These are phyloP conservation scores for Kodamaea nitidulidarum DNA, from an alignment of 805 yeast species.

Conservation along the genomic window DNA sequence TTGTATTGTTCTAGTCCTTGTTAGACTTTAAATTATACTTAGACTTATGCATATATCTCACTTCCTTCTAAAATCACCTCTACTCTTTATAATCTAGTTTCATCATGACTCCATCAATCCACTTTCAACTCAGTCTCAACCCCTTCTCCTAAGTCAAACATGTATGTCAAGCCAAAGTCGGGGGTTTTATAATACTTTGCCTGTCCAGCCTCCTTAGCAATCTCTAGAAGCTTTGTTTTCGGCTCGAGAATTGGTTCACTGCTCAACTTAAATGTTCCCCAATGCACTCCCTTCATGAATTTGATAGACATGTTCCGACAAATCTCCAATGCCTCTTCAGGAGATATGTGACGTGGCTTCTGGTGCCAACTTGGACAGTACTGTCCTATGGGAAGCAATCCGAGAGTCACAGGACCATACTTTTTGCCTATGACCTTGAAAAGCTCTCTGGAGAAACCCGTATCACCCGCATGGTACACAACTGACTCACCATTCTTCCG, in stretches of 20 bases:
- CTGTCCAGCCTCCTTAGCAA: slow-evolving; percentile 42
- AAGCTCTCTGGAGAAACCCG: slow-evolving; percentile 78
- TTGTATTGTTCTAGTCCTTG: too few species aligned
- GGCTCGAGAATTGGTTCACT: slow-evolving; percentile 89
- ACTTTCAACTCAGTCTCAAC: slow-evolving; percentile 5
- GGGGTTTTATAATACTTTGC: slow-evolving; percentile 54
- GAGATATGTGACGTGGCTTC: slow-evolving; percentile 81
- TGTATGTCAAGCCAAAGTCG: slow-evolving; percentile 68
- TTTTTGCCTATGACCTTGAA: slow-evolving; percentile 61
- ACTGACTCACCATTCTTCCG: slow-evolving; percentile 64
- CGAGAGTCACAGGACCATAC: slow-evolving; percentile 55
- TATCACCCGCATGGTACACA: slow-evolving; percentile 90
- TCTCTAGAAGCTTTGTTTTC: slow-evolving; percentile 48
- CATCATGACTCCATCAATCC: background rate
- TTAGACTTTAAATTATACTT: too few species aligned
- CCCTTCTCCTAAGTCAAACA: slow-evolving; percentile 37
- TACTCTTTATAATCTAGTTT: too few species aligned
- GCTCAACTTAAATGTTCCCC: slow-evolving; percentile 92
- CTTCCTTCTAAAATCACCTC: too few species aligned
- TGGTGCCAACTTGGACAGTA: slow-evolving; percentile 96
- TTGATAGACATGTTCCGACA: slow-evolving; percentile 58
- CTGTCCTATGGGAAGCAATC: slow-evolving; percentile 89
- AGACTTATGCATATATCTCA: too few species aligned
- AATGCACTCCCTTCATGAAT: slow-evolving; percentile 82
- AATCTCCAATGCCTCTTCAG: slow-evolving; percentile 69